A percentile compares a stretch with the other conserved stretches of the same genome.
Conservation (phyloP, 768 basidiomycete genomes). For the Leccinum ochraceum region DNA sequence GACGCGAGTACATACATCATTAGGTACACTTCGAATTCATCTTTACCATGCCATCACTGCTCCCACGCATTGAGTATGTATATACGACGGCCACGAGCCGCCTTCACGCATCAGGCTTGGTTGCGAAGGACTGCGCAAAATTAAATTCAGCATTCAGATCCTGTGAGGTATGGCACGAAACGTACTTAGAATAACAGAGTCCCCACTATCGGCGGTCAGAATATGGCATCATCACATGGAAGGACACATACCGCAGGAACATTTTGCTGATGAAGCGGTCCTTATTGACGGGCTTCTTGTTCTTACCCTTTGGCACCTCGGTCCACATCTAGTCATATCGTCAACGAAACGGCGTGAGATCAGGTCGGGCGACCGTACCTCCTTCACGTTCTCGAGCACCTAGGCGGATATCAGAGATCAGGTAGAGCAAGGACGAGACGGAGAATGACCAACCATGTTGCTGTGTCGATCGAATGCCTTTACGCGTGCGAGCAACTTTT, state of each 20-base stretch:
- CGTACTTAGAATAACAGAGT: slow-evolving; percentile 96
- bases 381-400: slow-evolving; percentile 98
- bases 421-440: neutral
- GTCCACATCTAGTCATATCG: slow-evolving; percentile 88
- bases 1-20: no score
- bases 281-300: slow-evolving; percentile 98
- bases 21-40: slow-evolving; percentile 2
- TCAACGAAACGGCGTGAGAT: slow-evolving; percentile 10
- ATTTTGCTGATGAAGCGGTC: slow-evolving; percentile 99
- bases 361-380: slow-evolving; percentile 50
- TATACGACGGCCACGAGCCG: neutral
- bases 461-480: slow-evolving; percentile 99
- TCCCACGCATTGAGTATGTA: neutral
- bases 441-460: slow-evolving; percentile 77
- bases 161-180: slow-evolving; percentile 16
- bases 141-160: slow-evolving; percentile 41
- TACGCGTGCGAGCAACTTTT: slow-evolving; percentile 92
- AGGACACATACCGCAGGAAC: slow-evolving; percentile 76
- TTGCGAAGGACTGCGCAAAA: slow-evolving; percentile 67
- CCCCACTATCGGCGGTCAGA: slow-evolving; percentile 59
- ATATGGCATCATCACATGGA: slow-evolving; percentile 5
- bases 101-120: slow-evolving; percentile 47
- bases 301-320: slow-evolving; percentile 95
- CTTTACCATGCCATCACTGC: no score
- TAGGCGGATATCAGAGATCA: slow-evolving; percentile 32